A percentile compares a stretch with the other conserved stretches of the same genome.
Conservation (phyloP, 2,329 filamentous ascomycete species). For the Sporothrix inflata region DNA sequence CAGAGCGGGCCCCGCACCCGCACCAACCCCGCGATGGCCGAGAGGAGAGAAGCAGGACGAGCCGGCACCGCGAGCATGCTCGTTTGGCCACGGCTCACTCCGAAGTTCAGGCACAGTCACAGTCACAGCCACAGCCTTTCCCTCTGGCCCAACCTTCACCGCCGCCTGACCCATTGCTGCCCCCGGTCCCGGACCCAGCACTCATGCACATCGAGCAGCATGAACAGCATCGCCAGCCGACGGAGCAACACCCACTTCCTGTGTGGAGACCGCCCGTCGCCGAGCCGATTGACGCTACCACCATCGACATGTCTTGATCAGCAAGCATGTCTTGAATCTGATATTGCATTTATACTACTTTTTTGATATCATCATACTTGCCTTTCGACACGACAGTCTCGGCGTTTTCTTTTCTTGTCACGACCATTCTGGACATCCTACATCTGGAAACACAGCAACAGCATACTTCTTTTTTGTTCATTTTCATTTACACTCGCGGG, state of each 20-base stretch:
- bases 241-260: neutral
- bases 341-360: neutral
- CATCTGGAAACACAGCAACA: neutral
- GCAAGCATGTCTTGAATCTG: neutral
- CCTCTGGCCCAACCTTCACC: neutral
- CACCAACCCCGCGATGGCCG: neutral
- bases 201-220: constrained; percentile 10
- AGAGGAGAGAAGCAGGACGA: neutral
- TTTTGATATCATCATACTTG: neutral
- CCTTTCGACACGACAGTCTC: neutral
- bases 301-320: neutral
- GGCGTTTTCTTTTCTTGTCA: neutral
- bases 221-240: neutral
- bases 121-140: neutral
- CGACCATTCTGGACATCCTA: neutral
- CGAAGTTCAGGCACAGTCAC: neutral
- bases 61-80: constrained; percentile 2
- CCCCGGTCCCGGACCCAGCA: constrained; percentile 2
- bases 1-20: neutral
- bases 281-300: neutral
- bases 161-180: neutral
- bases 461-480: neutral
- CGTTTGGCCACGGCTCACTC: neutral
- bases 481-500: neutral
- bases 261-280: neutral